Evolutionary conservation across 805 yeast genomes (phyloP).

Genomic region (Candida tibetensis): DNA sequence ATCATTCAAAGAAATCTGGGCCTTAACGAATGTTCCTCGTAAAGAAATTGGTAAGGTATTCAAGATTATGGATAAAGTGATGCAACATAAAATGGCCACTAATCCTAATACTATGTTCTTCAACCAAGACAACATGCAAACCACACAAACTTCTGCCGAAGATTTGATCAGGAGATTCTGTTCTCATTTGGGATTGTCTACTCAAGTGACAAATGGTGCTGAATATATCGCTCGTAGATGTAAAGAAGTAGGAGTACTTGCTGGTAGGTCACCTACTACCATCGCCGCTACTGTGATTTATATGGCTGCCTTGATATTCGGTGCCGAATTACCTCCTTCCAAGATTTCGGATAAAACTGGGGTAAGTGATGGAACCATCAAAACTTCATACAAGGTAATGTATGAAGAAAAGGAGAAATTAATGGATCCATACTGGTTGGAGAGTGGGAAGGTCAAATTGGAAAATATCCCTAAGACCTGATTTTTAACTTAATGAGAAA

Average conservation of each 20-base stretch:
- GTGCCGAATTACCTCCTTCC: conserved; percentile 68
- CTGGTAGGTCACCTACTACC: conserved; percentile 95
- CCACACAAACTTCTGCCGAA: conserved; percentile 89
- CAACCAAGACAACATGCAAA: conserved; percentile 51
- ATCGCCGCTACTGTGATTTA: conserved; percentile 97
- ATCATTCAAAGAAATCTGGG: conserved; percentile 94
- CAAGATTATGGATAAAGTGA: conserved; percentile 66
- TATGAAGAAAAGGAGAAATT: conserved; percentile 64
- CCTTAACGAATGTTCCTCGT: conserved; percentile 87
- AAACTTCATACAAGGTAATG: conserved; percentile 82
- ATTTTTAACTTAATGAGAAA: no score
- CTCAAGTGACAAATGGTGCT: conserved; percentile 86
- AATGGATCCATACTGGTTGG: conserved; percentile 76
- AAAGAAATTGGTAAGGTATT: conserved; percentile 93
- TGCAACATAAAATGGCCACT: conserved; percentile 54
- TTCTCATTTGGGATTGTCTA: conserved; percentile 84
- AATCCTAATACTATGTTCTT: conserved; percentile 40
- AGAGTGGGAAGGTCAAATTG: conserved; percentile 59
- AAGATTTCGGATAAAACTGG: conserved; percentile 91
- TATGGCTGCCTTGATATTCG: conserved; percentile 88
- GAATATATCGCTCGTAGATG: conserved; percentile 88
- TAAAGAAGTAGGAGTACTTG: conserved; percentile 87
- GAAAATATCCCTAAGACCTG: conserved; percentile 36
- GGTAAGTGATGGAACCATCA: conserved; percentile 95
- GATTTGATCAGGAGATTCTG: conserved; percentile 95